Percentiles rank a stretch among this genome's conserved stretches.
Conservation (phyloP, 208 protist species). For the Crithidia bombi region DNA sequence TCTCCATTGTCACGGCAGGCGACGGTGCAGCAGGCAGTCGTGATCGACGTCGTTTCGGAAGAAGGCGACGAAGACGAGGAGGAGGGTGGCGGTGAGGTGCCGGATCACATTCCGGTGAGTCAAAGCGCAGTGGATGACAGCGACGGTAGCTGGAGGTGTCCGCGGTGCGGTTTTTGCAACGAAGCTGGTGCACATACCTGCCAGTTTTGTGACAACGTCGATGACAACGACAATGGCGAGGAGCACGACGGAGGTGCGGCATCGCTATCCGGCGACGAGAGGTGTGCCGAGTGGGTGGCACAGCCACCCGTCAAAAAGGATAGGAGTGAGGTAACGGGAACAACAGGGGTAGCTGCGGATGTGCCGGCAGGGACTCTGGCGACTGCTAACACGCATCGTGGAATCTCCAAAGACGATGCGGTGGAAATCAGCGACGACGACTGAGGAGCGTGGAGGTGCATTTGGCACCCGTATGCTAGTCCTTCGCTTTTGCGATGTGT, state of each 20-base stretch:
- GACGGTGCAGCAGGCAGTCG: neutral
- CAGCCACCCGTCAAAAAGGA: constrained; percentile 5
- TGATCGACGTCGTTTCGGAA: neutral
- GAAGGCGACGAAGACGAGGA: too few species aligned
- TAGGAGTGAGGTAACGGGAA: neutral
- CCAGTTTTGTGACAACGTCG: constrained; percentile 7
- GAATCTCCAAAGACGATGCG: constrained; percentile 2
- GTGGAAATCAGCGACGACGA: constrained; percentile 26
- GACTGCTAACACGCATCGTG: neutral
- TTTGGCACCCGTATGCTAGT: neutral
- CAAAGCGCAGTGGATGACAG: constrained; percentile 1
- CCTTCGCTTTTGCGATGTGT: neutral
- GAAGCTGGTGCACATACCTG: neutral
- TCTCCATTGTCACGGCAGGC: too few species aligned
- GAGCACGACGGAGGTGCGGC: neutral
- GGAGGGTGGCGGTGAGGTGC: too few species aligned
- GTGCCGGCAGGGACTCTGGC: neutral
- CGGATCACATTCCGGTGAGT: constrained; percentile 11
- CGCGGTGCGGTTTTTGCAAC: constrained; percentile 43
- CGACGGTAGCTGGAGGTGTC: constrained; percentile 29
- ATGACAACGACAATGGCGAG: neutral
- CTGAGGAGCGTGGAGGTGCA: neutral
- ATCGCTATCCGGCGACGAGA: neutral
- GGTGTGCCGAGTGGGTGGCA: neutral
- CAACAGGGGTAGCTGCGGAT: neutral